These are phyloP conservation scores for Sarocladium strictum DNA, from an alignment of 2,329 filamentous ascomycete species.

Conservation along the genomic window DNA sequence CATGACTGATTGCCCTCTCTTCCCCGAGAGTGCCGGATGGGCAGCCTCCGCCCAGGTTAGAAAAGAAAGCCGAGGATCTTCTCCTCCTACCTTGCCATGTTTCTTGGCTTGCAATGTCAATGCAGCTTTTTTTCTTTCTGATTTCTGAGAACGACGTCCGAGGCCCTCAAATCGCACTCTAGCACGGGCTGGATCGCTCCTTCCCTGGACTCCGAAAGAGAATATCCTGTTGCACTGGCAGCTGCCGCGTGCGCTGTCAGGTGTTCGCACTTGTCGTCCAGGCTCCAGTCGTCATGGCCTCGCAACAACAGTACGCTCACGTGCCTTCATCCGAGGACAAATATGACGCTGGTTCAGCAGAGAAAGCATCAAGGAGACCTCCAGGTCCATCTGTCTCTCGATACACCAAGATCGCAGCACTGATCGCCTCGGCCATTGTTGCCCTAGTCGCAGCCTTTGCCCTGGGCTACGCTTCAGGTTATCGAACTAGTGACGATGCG, in stretches of 20 bases:
- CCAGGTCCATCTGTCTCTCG: not conserved
- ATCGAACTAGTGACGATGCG: not conserved
- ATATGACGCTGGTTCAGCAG: not conserved
- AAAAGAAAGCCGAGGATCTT: too few relatives aligned
- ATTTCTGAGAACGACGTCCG: too few relatives aligned
- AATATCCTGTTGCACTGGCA: not conserved
- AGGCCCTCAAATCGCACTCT: too few relatives aligned
- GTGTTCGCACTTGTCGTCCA: not conserved
- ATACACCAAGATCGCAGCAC: not conserved
- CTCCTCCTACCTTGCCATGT: too few relatives aligned
- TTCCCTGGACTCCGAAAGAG: too few relatives aligned
- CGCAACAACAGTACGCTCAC: not conserved
- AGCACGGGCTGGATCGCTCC: too few relatives aligned
- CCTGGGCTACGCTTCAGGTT: slow-evolving; percentile 1
- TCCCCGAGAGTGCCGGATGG: not conserved
- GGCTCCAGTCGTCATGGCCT: not conserved
- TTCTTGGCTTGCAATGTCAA: too few relatives aligned
- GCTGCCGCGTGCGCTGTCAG: not conserved
- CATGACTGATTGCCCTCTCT: too few relatives aligned
- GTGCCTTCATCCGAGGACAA: not conserved
- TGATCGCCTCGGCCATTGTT: not conserved
- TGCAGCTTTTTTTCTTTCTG: too few relatives aligned
- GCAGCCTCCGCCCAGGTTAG: not conserved
- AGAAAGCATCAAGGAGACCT: not conserved
- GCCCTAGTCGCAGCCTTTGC: not conserved